Percentiles rank a stretch among this genome's conserved stretches.
These are phyloP conservation scores for Aspergillus versicolor DNA, from an alignment of 2,329 filamentous ascomycete genomes.

Conservation along the genomic window DNA sequence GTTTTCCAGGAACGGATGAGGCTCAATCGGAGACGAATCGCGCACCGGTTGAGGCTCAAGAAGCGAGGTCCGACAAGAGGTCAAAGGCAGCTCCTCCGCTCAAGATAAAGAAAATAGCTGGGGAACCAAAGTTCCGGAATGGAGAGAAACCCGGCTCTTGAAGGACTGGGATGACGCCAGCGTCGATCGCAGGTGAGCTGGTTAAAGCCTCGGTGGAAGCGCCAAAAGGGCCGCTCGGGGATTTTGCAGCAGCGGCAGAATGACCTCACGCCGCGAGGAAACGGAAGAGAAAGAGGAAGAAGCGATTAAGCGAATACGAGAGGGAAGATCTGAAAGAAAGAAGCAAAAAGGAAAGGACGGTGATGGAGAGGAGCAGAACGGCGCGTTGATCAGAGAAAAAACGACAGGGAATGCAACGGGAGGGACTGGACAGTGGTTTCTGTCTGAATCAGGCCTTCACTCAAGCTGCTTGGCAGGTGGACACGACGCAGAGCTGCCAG, in stretches of 20 bases:
- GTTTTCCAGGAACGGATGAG: constrained; percentile 19
- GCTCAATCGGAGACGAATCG: constrained; percentile 21
- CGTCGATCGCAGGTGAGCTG: constrained; percentile 6
- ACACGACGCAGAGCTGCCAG: constrained; percentile 1
- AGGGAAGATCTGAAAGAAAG: background rate
- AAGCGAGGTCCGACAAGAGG: constrained; percentile 2
- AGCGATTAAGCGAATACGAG: background rate
- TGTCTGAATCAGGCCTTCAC: background rate
- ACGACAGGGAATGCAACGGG: constrained; percentile 1
- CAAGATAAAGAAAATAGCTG: background rate
- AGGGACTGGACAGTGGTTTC: background rate
- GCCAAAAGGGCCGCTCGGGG: background rate
- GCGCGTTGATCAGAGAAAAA: constrained; percentile 3
- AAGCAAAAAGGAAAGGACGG: background rate
- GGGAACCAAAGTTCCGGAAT: background rate
- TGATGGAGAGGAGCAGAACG: background rate
- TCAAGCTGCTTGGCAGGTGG: constrained; percentile 4
- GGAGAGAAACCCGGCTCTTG: constrained; percentile 2
- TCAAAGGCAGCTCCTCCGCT: constrained; percentile 9
- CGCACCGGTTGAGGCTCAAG: constrained; percentile 17
- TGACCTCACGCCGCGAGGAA: background rate
- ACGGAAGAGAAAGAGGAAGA: too few species aligned
- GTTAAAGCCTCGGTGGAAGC: background rate
- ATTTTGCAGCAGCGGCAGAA: background rate
- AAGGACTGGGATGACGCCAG: constrained; percentile 7